Evolutionary conservation across 768 basidiomycete genomes (phyloP).

Genomic region (Guyanaporus albipodus): DNA sequence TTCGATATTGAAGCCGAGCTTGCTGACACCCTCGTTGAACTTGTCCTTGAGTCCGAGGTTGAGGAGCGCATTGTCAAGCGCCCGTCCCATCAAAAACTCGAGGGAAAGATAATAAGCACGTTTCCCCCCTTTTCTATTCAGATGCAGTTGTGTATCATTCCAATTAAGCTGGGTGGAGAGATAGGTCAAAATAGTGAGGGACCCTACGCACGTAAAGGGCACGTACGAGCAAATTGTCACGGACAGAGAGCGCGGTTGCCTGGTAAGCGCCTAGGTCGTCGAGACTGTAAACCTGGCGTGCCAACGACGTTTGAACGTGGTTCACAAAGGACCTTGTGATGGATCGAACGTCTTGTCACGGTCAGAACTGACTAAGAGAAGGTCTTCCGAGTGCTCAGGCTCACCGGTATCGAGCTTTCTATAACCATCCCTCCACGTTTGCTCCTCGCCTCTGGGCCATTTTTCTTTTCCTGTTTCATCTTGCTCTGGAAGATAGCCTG

Average conservation of each 20-base stretch:
- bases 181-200: neutral
- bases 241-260: slow-evolving; percentile 80
- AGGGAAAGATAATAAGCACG: slow-evolving; percentile 94
- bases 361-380: neutral
- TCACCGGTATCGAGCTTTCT: slow-evolving; percentile 56
- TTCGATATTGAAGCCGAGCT: slow-evolving; percentile 88
- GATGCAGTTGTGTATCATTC: slow-evolving; percentile 76
- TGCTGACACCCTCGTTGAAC: slow-evolving; percentile 61
- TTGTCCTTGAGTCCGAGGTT: slow-evolving; percentile 82
- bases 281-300: slow-evolving; percentile 87
- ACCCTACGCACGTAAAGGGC: neutral
- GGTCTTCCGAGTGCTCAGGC: neutral
- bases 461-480: slow-evolving; percentile 76
- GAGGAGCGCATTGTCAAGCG: slow-evolving; percentile 76
- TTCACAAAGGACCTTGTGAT: slow-evolving; percentile 75
- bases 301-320: slow-evolving; percentile 86
- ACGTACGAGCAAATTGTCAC: slow-evolving; percentile 81
- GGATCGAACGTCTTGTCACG: slow-evolving; percentile 45
- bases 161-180: slow-evolving; percentile 59
- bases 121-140: slow-evolving; percentile 81
- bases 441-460: slow-evolving; percentile 81
- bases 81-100: slow-evolving; percentile 86
- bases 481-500: slow-evolving; percentile 76
- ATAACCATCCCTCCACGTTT: slow-evolving; percentile 63
- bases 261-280: slow-evolving; percentile 88